A percentile compares a stretch with the other conserved stretches of the same genome.
These are phyloP conservation scores for Globisporangium rhizosaccharum DNA, from an alignment of 352 stramenopile genomes.

Conservation along the genomic window DNA sequence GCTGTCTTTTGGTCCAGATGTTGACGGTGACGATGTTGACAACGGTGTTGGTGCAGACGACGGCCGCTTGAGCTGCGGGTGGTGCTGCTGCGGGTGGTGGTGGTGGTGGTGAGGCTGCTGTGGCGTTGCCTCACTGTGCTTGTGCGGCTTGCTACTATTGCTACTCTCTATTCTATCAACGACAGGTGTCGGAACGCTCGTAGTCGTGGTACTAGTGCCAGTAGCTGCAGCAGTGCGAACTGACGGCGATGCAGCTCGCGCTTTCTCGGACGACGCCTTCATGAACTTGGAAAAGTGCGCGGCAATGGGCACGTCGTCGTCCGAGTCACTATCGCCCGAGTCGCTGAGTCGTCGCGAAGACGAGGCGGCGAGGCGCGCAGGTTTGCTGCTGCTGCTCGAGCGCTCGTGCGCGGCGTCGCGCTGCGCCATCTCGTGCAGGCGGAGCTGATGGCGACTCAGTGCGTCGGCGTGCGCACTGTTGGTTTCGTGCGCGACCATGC, in stretches of 20 bases:
- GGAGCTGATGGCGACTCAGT: too few species aligned
- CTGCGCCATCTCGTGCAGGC: too few species aligned
- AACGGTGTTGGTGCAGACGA: too few species aligned
- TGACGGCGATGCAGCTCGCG: neutral
- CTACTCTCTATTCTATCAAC: slow-evolving; percentile 9
- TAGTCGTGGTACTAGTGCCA: neutral
- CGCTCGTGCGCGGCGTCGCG: too few species aligned
- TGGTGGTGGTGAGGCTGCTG: too few species aligned
- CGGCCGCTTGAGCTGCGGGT: too few species aligned
- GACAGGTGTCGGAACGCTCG: neutral
- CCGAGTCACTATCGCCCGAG: slow-evolving; percentile 8
- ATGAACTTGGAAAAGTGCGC: slow-evolving; percentile 9
- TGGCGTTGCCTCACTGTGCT: neutral
- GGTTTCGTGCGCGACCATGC: too few species aligned
- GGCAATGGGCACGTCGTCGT: slow-evolving; percentile 12
- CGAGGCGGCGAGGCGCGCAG: too few species aligned
- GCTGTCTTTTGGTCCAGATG: slow-evolving; percentile 1
- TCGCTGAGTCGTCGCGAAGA: too few species aligned
- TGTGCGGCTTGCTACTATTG: neutral
- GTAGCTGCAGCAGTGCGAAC: neutral
- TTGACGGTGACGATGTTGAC: neutral
- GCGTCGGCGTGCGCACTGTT: too few species aligned
- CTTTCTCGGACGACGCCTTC: slow-evolving; percentile 8
- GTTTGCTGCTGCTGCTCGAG: too few species aligned
- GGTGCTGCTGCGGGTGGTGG: too few species aligned